phyloP scores from a whole-genome alignment of 805 yeast genomes.

The Priceomyces castillae region DNA sequence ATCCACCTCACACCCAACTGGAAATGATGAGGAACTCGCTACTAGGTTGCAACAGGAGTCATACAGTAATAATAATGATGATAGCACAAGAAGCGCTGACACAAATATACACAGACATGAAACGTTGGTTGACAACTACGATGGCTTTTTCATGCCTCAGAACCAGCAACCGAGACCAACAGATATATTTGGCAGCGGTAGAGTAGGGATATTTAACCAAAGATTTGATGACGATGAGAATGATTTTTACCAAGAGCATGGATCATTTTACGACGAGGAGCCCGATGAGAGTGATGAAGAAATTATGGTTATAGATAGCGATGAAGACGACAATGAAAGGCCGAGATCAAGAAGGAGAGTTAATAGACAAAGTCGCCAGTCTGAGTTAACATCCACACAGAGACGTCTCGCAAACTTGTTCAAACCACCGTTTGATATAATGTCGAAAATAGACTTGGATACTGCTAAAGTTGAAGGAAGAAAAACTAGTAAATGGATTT shows the following conservation, averaged over 20 bases:
- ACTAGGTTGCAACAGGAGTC: constrained; percentile 62
- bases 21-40: constrained; percentile 53
- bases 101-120: constrained; percentile 79
- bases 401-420: constrained; percentile 77
- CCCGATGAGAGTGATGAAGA: constrained; percentile 25
- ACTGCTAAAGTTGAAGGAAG: constrained; percentile 70
- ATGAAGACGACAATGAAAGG: constrained; percentile 20
- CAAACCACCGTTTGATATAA: constrained; percentile 91
- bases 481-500: constrained; percentile 68
- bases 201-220: constrained; percentile 61
- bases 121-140: constrained; percentile 55
- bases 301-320: constrained; percentile 28
- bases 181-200: constrained; percentile 49
- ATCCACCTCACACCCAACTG: constrained; percentile 6
- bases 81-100: constrained; percentile 49
- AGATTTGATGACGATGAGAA: constrained; percentile 41
- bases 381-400: constrained; percentile 49
- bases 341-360: constrained; percentile 27
- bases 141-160: constrained; percentile 5
- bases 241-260: constrained; percentile 19
- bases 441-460: constrained; percentile 65
- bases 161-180: constrained; percentile 19
- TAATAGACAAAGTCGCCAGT: constrained; percentile 21
- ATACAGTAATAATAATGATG: constrained; percentile 34
- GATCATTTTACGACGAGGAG: constrained; percentile 16